phyloP scores from a whole-genome alignment of 164 flowering plant species.

The Santalum album region DNA sequence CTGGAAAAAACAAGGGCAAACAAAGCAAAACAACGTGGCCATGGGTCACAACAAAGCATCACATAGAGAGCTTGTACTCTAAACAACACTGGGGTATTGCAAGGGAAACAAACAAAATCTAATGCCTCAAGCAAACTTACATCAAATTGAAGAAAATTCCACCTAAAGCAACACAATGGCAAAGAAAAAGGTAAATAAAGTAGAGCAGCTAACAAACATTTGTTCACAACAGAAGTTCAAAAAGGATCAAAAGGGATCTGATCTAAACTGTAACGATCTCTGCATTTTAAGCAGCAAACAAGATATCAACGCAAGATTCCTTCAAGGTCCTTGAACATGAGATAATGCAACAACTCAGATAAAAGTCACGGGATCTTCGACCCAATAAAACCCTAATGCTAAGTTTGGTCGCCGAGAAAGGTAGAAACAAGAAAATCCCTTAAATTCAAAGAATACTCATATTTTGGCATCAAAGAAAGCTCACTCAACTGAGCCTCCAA shows the following conservation, averaged over 20 bases:
- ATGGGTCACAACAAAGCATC: slow-evolving; percentile 23
- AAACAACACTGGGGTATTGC: slow-evolving; percentile 13
- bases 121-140: slow-evolving; percentile 25
- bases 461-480: not conserved
- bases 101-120: slow-evolving; percentile 21
- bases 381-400: not conserved
- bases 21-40: slow-evolving; percentile 4
- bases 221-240: not conserved
- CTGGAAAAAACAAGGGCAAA: not conserved
- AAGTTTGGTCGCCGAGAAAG: not conserved
- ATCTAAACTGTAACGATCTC: not conserved
- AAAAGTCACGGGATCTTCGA: not conserved
- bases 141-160: slow-evolving; percentile 12
- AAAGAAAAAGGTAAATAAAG: not conserved
- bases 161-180: slow-evolving; percentile 1
- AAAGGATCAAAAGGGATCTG: not conserved
- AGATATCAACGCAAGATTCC: not conserved
- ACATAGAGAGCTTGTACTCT: slow-evolving; percentile 13
- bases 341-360: no score
- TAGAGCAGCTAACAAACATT: not conserved
- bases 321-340: not conserved
- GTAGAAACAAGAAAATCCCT: not conserved
- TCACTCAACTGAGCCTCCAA: no score
- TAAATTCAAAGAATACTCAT: no score
- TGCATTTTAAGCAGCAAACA: not conserved